Conservation (phyloP, 768 basidiomycete genomes). For the Naganishia vaughanmartiniae region DNA sequence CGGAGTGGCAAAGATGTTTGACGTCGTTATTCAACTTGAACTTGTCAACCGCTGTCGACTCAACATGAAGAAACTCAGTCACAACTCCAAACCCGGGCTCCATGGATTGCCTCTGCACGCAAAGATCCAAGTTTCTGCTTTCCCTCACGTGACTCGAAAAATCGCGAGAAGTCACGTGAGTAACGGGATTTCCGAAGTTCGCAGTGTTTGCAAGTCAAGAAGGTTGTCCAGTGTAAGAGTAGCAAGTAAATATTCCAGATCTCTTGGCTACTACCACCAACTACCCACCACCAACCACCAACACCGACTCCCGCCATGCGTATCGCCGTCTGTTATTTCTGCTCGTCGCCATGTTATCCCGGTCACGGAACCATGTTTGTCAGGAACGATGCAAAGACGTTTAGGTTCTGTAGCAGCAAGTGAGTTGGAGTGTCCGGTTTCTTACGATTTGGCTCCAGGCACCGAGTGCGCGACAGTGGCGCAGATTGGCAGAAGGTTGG, state of each 20-base stretch:
- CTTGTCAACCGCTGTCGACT: no score
- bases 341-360: slow-evolving; percentile 26
- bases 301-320: slow-evolving; percentile 11
- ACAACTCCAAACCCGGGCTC: background rate
- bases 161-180: slow-evolving; percentile 5
- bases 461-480: background rate
- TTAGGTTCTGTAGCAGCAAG: slow-evolving; percentile 97
- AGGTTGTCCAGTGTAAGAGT: background rate
- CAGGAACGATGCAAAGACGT: slow-evolving; percentile 95
- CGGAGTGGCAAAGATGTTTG: background rate
- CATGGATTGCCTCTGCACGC: background rate
- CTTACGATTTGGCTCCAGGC: no score
- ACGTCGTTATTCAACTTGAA: no score
- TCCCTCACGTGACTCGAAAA: slow-evolving; percentile 8
- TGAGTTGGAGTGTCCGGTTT: slow-evolving; percentile 55
- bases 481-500: no score
- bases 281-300: background rate
- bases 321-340: slow-evolving; percentile 28
- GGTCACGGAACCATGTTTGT: slow-evolving; percentile 66
- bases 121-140: slow-evolving; percentile 19
- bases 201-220: background rate
- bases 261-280: background rate
- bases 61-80: background rate
- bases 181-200: background rate
- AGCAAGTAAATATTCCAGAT: background rate